A percentile compares a stretch with the other conserved stretches of the same genome.
phyloP scores from a whole-genome alignment of 768 basidiomycete species.

The Lepiota venenata region DNA sequence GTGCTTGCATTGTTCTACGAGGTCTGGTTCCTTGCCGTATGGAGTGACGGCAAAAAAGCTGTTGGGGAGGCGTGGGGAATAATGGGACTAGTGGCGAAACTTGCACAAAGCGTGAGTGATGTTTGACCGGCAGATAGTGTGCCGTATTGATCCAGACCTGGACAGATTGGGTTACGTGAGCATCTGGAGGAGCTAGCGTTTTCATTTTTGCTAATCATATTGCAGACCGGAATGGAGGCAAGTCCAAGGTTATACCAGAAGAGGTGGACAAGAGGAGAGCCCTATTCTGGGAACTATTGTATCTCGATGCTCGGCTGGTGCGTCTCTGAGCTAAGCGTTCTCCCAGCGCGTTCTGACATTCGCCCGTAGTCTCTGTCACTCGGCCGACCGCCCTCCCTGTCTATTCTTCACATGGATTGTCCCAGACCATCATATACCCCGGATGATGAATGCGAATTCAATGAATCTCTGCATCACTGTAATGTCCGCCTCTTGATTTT shows the following conservation, averaged over 20 bases:
- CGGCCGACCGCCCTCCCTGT: slow-evolving; percentile 66
- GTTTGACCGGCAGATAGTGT: neutral
- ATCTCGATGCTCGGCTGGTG: slow-evolving; percentile 61
- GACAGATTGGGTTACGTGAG: slow-evolving; percentile 59
- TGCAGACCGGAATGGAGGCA: slow-evolving; percentile 61
- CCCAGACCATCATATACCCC: slow-evolving; percentile 41
- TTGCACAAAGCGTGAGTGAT: slow-evolving; percentile 57
- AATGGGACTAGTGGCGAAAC: slow-evolving; percentile 54
- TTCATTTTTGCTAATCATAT: slow-evolving; percentile 1
- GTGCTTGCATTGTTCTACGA: slow-evolving; percentile 57
- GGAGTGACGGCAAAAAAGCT: slow-evolving; percentile 67
- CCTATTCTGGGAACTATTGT: slow-evolving; percentile 68
- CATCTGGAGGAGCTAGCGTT: slow-evolving; percentile 1
- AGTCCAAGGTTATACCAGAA: slow-evolving; percentile 65
- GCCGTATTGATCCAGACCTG: slow-evolving; percentile 8
- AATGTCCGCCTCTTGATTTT: slow-evolving; percentile 14
- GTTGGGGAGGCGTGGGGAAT: slow-evolving; percentile 54
- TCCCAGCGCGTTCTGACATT: neutral
- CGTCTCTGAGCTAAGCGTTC: slow-evolving; percentile 15
- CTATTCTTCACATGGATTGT: slow-evolving; percentile 59
- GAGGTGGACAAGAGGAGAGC: slow-evolving; percentile 67
- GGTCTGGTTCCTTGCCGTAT: slow-evolving; percentile 65
- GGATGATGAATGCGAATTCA: slow-evolving; percentile 33
- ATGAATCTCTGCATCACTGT: slow-evolving; percentile 41
- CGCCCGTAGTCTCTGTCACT: slow-evolving; percentile 52